phyloP scores from a whole-genome alignment of 257 asterid species.

The Primulina huaijiensis region DNA sequence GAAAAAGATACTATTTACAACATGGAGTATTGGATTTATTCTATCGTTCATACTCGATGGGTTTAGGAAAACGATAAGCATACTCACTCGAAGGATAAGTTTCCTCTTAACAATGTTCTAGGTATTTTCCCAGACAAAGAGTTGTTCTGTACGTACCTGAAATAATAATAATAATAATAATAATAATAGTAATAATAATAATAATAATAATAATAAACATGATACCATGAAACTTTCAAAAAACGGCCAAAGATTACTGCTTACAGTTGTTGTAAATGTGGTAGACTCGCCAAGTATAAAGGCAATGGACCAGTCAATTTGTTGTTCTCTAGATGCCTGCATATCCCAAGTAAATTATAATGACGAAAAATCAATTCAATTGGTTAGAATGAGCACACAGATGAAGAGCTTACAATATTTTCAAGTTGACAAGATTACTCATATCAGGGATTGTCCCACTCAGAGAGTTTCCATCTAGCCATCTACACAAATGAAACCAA shows the following conservation, averaged over 20 bases:
- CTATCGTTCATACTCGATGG: neutral
- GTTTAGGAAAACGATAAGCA: constrained; percentile 13
- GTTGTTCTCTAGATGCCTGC: constrained; percentile 96
- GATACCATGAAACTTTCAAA: neutral
- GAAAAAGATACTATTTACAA: constrained; percentile 5
- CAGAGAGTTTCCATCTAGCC: constrained; percentile 77
- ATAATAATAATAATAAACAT: constrained; percentile 1
- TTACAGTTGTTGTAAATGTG: constrained; percentile 70
- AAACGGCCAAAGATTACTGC: constrained; percentile 24
- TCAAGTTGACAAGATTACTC: constrained; percentile 68
- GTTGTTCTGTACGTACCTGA: constrained; percentile 83
- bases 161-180: neutral
- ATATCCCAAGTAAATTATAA: constrained; percentile 19
- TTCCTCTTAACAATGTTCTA: constrained; percentile 52
- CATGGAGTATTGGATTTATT: neutral
- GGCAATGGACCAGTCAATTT: constrained; percentile 68
- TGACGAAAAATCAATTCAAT: constrained; percentile 5
- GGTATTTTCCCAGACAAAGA: constrained; percentile 81
- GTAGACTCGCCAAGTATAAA: constrained; percentile 64
- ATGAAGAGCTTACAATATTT: constrained; percentile 59
- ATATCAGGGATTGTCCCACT: constrained; percentile 75
- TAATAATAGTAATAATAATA: neutral
- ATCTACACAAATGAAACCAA: constrained; percentile 39
- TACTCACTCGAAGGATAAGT: constrained; percentile 66
- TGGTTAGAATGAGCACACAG: neutral